Evolutionary conservation across 352 stramenopile species (phyloP).

Genomic region (Phytophthora cajani): DNA sequence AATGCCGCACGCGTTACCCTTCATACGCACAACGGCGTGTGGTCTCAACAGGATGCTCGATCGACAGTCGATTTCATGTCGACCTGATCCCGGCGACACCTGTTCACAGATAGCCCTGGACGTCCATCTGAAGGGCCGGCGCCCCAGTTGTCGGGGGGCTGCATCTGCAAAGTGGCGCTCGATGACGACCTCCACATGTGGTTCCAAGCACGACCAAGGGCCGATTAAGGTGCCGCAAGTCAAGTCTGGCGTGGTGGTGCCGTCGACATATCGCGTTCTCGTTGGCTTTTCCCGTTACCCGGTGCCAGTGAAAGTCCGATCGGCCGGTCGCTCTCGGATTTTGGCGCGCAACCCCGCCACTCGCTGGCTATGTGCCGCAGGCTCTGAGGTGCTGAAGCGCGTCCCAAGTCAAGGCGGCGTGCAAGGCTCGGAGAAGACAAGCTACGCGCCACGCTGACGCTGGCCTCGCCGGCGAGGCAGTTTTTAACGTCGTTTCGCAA

Average conservation of each 20-base stretch:
- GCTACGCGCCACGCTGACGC: background rate
- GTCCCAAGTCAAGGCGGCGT: constrained; percentile 11
- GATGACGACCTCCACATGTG: constrained; percentile 2
- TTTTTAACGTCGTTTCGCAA: no score
- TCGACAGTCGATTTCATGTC: constrained; percentile 4
- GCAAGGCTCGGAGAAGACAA: background rate
- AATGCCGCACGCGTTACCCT: constrained; percentile 18
- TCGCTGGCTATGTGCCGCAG: constrained; percentile 17
- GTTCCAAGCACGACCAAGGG: background rate
- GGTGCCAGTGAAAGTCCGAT: constrained; percentile 21
- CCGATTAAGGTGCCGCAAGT: background rate
- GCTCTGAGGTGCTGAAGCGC: background rate
- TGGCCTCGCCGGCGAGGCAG: background rate
- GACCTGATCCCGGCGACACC: constrained; percentile 22
- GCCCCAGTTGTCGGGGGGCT: background rate
- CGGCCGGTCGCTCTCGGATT: constrained; percentile 17
- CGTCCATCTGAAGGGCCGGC: background rate
- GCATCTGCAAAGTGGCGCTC: background rate
- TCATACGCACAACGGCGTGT: constrained; percentile 15
- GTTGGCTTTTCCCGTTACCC: constrained; percentile 4
- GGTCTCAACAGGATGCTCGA: constrained; percentile 30
- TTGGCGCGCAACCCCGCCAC: constrained; percentile 13
- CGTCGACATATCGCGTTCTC: background rate
- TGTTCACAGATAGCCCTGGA: constrained; percentile 2
- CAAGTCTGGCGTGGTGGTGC: background rate